Base-by-base conservation (phyloP, 805 yeast genomes). In the Yarrowia alimentaria region DNA sequence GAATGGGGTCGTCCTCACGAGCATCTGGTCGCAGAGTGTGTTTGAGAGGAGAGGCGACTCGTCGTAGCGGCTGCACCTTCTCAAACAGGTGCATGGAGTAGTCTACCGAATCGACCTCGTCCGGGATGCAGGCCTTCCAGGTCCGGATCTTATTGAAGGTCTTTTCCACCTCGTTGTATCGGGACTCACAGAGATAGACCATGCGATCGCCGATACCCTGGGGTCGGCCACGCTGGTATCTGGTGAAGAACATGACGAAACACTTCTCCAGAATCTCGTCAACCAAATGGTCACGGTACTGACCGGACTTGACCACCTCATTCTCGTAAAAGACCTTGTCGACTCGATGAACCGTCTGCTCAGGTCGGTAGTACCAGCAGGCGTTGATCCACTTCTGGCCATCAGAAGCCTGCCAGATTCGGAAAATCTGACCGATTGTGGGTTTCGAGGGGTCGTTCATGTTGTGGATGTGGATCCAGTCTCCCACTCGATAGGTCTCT, bases 121-220 rank as follows among this genome's bases (percentile, higher is more conserved):
- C 98, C 0, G 99, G 99, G 58, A 93, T 75, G 72, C 98, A 93
- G 6, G 97, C 97, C 67, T 88, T 91, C 99, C 99, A 93, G 2
- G 99, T 91, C 63, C 98, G 78, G 61, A 93, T 93, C 64, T 91
- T 85, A 68, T 91, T 93, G 74, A 93, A 93, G 21, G 82, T 82
- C 65, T 87, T 86, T 60, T 87, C 95, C 51, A 79, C 75, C 64
- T 91, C 97, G 64, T 91, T 91, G 68, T 90, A 93, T 61, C 99
- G 81, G 65, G 80, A 86, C 67, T 93, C 99, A 70, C 98, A 93
- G 58, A 93, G 83, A 67, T 89, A 93, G 63, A 94, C 77, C 5
- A 93, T 91, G 17, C 66, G 61, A 47, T 60, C 58, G 49, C 87
- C 91, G 52, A 74, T 74, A 16, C 86, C 84, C 43, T 83, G 74